phyloP scores from a whole-genome alignment of 192 early-diverging fungal species.

The Phycomyces blakesleeanus region DNA sequence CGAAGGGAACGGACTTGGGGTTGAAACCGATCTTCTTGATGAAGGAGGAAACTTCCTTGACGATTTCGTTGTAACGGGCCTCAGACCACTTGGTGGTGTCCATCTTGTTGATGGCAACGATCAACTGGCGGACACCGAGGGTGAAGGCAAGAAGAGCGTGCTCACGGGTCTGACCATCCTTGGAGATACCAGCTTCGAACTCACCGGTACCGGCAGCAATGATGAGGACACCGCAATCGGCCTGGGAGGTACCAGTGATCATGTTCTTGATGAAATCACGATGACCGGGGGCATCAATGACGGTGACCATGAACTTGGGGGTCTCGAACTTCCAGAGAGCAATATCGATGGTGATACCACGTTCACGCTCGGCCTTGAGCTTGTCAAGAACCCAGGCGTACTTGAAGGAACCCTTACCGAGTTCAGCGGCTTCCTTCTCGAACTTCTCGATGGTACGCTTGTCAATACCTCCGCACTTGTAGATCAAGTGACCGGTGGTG shows the following conservation, averaged over 20 bases:
- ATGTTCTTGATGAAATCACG: constrained; percentile 99
- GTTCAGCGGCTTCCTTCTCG: constrained; percentile 97
- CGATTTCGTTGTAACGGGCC: constrained; percentile 94
- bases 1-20: constrained; percentile 87
- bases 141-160: constrained; percentile 96
- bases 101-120: constrained; percentile 99
- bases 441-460: constrained; percentile 99
- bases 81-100: constrained; percentile 94
- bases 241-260: constrained; percentile 98
- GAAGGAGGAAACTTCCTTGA: constrained; percentile 92
- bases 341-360: constrained; percentile 99
- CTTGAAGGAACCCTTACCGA: constrained; percentile 99
- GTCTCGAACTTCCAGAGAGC: constrained; percentile 98
- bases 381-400: constrained; percentile 99
- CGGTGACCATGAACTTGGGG: constrained; percentile 85
- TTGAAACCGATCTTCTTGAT: constrained; percentile 98
- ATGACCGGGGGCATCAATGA: constrained; percentile 99
- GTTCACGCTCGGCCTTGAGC: constrained; percentile 98
- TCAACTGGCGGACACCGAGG: constrained; percentile 97
- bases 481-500: constrained; percentile 99
- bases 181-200: constrained; percentile 95
- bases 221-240: constrained; percentile 73
- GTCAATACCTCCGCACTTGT: constrained; percentile 99
- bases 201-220: constrained; percentile 86
- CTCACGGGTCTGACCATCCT: constrained; percentile 99